Evolutionary conservation across 208 protist genomes (phyloP).

Genomic region (Crithidia thermophila): DNA sequence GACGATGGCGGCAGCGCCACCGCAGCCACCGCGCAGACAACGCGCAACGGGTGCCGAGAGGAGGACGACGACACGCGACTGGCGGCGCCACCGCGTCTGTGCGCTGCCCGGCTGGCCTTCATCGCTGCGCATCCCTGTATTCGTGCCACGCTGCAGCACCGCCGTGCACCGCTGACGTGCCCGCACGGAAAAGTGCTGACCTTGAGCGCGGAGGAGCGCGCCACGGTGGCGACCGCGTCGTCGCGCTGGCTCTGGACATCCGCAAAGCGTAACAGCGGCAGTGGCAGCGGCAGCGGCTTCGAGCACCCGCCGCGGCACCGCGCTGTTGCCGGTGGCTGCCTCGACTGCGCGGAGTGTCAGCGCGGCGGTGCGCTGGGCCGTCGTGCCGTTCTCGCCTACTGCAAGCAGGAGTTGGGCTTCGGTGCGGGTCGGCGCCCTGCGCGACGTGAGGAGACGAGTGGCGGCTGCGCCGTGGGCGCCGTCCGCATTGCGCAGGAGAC

Average conservation of each 20-base stretch:
- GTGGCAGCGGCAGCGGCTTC: neutral
- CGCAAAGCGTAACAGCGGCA: neutral
- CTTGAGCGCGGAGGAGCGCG: neutral
- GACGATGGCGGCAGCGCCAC: too few species aligned
- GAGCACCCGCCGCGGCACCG: neutral
- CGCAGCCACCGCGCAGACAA: too few species aligned
- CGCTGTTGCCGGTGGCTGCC: neutral
- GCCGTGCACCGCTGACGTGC: neutral
- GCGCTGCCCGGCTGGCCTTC: neutral
- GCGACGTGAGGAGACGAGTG: neutral
- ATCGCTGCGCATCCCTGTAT: neutral
- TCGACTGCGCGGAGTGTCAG: slow-evolving; percentile 15
- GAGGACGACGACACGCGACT: neutral
- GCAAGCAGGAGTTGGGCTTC: neutral
- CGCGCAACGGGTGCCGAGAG: neutral
- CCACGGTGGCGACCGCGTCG: too few species aligned
- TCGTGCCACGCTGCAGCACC: neutral
- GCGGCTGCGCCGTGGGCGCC: neutral
- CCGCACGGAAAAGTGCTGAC: neutral
- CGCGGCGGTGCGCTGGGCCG: slow-evolving; percentile 1
- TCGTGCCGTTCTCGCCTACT: neutral
- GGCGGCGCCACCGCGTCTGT: neutral
- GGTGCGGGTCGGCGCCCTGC: neutral
- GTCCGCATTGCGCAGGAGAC: neutral
- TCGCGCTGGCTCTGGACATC: too few species aligned